Evolutionary conservation across 106 monocot species (phyloP).

Genomic region (Allium fistulosum): DNA sequence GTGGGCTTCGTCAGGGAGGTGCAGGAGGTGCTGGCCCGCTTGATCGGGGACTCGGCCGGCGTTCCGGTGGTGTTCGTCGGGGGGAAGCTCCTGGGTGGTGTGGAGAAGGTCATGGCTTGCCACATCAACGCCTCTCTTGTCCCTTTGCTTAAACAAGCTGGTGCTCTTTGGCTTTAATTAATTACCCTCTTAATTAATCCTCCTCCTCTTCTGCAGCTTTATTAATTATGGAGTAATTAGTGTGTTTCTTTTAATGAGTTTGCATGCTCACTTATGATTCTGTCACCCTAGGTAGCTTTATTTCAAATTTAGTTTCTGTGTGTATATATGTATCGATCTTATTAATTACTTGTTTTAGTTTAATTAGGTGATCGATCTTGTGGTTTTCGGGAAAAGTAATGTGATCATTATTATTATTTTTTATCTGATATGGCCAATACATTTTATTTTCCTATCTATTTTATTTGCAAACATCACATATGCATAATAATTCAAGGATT

Average conservation of each 20-base stretch:
- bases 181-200: not conserved
- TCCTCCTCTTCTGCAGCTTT: no score
- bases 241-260: not conserved
- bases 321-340: not conserved
- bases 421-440: no score
- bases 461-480: no score
- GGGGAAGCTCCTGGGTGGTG: constrained; percentile 54
- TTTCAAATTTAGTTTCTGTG: not conserved
- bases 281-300: not conserved
- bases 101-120: constrained; percentile 62
- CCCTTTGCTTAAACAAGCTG: constrained; percentile 62
- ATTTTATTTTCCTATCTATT: no score
- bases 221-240: not conserved
- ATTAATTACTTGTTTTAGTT: not conserved
- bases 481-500: no score
- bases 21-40: constrained; percentile 32
- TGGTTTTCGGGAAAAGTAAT: no score
- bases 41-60: constrained; percentile 2
- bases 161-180: constrained; percentile 52
- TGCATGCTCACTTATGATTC: not conserved
- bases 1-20: constrained; percentile 5
- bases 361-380: no score
- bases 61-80: constrained; percentile 47
- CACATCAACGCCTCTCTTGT: constrained; percentile 67
- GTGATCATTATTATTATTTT: no score